Evolutionary conservation across 331 rosid genomes (phyloP).

Genomic region (Dryas integrifolia): DNA sequence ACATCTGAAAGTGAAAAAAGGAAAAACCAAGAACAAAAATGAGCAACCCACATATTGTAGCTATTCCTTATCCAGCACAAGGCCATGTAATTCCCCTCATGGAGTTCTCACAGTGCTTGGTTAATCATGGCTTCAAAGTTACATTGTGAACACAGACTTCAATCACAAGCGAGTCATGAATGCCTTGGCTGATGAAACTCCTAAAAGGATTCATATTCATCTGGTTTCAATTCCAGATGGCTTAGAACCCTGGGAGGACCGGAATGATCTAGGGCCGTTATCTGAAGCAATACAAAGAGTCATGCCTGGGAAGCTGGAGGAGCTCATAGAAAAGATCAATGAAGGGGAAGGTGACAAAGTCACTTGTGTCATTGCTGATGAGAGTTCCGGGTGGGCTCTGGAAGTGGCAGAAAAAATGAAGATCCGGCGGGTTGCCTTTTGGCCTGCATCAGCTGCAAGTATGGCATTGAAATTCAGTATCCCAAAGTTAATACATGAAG

Average conservation of each 20-base stretch:
- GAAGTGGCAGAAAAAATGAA: slow-evolving; percentile 51
- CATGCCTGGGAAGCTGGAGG: slow-evolving; percentile 49
- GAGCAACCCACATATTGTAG: slow-evolving; percentile 36
- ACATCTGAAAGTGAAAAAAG: not conserved
- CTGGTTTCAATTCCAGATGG: slow-evolving; percentile 55
- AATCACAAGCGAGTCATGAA: slow-evolving; percentile 38
- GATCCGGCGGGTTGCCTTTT: slow-evolving; percentile 38
- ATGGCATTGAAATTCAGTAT: slow-evolving; percentile 24
- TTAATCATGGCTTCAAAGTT: slow-evolving; percentile 41
- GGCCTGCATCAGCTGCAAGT: slow-evolving; percentile 46
- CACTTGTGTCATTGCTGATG: slow-evolving; percentile 45
- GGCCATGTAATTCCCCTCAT: slow-evolving; percentile 61
- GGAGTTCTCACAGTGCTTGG: slow-evolving; percentile 43
- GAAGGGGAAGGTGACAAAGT: slow-evolving; percentile 23
- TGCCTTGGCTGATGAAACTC: slow-evolving; percentile 18
- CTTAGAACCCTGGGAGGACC: slow-evolving; percentile 37
- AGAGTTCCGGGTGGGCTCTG: slow-evolving; percentile 41
- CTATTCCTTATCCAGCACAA: slow-evolving; percentile 53
- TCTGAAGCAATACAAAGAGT: slow-evolving; percentile 21
- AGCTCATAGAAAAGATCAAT: slow-evolving; percentile 41
- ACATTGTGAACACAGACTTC: slow-evolving; percentile 51
- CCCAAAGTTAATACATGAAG: slow-evolving; percentile 39
- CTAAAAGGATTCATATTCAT: slow-evolving; percentile 20
- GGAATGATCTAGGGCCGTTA: slow-evolving; percentile 40
- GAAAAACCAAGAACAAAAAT: slow-evolving; percentile 2